Conservation (phyloP, 169 alveolate genomes). For the Plasmodium cynomolgi region DNA sequence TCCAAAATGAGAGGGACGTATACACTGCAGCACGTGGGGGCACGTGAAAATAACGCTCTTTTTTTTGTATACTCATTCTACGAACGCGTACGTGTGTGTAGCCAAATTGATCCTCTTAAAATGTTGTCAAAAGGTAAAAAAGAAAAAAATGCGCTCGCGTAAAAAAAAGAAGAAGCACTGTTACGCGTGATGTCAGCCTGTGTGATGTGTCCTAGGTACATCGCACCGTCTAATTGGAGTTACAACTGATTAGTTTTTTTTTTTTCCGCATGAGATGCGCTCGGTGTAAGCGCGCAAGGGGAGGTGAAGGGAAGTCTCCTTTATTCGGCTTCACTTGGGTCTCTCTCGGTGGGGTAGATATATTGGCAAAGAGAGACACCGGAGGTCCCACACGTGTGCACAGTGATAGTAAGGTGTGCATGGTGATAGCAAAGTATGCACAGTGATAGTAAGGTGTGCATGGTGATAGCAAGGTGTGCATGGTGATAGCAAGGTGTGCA, state of each 20-base stretch:
- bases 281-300: too few species aligned
- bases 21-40: not conserved
- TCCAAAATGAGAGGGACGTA: not conserved
- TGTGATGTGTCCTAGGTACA: not conserved
- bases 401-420: not conserved
- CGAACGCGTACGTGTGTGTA: not conserved
- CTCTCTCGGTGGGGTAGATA: not conserved
- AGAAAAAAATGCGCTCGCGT: not conserved
- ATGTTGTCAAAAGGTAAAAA: not conserved
- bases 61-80: not conserved
- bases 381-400: not conserved
- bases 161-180: not conserved
- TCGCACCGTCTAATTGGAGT: not conserved
- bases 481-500: too few species aligned
- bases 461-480: too few species aligned
- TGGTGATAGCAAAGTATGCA: not conserved
- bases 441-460: too few species aligned
- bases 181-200: not conserved
- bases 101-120: not conserved
- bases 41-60: not conserved
- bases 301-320: not conserved
- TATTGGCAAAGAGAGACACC: not conserved
- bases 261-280: not conserved
- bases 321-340: not conserved
- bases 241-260: not conserved